These are phyloP conservation scores for Pyricularia grisea DNA, from an alignment of 2,329 filamentous ascomycete genomes.

Conservation along the genomic window DNA sequence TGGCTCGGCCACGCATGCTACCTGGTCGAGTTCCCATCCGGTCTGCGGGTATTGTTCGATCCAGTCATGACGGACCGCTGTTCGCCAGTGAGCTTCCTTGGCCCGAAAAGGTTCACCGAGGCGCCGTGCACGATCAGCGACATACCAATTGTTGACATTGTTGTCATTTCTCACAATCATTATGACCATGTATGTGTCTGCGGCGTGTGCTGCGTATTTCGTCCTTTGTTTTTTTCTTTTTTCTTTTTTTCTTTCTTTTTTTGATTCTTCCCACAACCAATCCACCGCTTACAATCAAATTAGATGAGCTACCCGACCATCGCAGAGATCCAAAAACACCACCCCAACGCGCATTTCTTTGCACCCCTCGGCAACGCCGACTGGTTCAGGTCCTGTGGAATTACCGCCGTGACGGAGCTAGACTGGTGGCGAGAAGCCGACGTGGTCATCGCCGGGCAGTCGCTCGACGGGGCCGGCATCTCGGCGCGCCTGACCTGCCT, in stretches of 20 bases:
- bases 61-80: conserved; percentile 42
- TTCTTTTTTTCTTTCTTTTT: too few species aligned
- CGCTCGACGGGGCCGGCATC: conserved; percentile 10
- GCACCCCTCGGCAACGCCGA: conserved; percentile 56
- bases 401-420: conserved; percentile 50
- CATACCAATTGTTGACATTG: conserved; percentile 38
- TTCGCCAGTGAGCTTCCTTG: conserved; percentile 24
- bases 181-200: conserved; percentile 43
- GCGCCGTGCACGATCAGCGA: conserved; percentile 38
- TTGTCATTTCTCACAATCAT: conserved; percentile 46
- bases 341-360: conserved; percentile 44
- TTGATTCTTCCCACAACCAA: neutral
- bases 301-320: conserved; percentile 11
- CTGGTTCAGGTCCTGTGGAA: conserved; percentile 54
- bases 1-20: conserved; percentile 95
- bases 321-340: conserved; percentile 23
- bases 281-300: conserved; percentile 18
- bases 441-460: conserved; percentile 21
- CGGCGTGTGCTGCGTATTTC: too few species aligned
- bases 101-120: conserved; percentile 41
- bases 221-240: too few species aligned
- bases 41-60: conserved; percentile 28
- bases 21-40: conserved; percentile 70
- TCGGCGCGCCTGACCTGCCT: conserved; percentile 51
- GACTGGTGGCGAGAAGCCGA: conserved; percentile 68